Conservation (phyloP, 1,284 basidiomycete species). For the Golubevia sp. region DNA sequence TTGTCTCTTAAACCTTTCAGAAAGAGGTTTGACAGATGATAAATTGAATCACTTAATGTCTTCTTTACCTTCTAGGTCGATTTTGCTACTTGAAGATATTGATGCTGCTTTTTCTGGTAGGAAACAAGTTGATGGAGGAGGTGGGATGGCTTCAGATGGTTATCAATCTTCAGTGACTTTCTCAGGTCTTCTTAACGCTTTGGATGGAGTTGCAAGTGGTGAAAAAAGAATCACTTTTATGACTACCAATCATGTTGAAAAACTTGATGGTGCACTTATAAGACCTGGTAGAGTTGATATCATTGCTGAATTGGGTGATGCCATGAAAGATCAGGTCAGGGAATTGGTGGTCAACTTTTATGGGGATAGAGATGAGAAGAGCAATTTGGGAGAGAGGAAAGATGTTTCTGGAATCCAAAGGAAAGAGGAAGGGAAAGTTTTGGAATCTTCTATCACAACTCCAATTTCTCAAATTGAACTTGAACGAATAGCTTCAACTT, state of each 20-base stretch:
- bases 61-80: conserved; percentile 87
- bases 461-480: too few relatives aligned
- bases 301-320: conserved; percentile 82
- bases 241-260: conserved; percentile 89
- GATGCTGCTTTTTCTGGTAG: conserved; percentile 84
- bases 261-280: conserved; percentile 81
- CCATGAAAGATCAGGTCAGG: conserved; percentile 78
- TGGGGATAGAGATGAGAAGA: conserved; percentile 17
- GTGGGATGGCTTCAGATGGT: too few relatives aligned
- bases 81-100: conserved; percentile 93
- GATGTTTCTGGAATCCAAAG: not conserved
- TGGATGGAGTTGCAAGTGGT: conserved; percentile 95
- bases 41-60: conserved; percentile 92
- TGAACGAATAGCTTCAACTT: conserved; percentile 14
- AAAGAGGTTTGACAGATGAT: conserved; percentile 94
- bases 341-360: conserved; percentile 87
- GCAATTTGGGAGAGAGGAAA: not conserved
- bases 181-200: conserved; percentile 93
- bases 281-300: conserved; percentile 93
- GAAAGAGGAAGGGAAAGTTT: conserved; percentile 1
- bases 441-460: too few relatives aligned
- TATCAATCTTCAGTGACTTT: conserved; percentile 86
- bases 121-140: too few relatives aligned
- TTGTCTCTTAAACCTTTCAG: conserved; percentile 92
- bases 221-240: conserved; percentile 93